phyloP scores from a whole-genome alignment of 129 eudicot species.

The Escallonia herrerae region DNA sequence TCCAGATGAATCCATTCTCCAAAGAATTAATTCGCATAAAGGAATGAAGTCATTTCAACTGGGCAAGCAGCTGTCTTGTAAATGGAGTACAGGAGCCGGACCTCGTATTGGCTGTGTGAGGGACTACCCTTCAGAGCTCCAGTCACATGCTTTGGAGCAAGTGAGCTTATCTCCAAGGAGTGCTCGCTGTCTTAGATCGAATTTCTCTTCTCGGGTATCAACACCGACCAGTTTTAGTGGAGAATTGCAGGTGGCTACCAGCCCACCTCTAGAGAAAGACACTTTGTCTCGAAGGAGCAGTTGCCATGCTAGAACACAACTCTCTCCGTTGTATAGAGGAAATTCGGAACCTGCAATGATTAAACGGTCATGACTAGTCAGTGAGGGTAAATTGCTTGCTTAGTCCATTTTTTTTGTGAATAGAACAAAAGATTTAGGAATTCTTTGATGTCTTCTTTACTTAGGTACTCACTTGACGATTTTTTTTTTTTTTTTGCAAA shows the following conservation, averaged over 20 bases:
- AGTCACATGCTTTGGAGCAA: constrained; percentile 77
- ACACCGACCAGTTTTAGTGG: constrained; percentile 21
- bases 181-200: constrained; percentile 15
- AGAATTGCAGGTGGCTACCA: constrained; percentile 1
- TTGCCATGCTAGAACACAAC: constrained; percentile 30
- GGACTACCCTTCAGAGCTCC: constrained; percentile 83
- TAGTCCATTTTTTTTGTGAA: constrained; percentile 33
- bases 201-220: constrained; percentile 25
- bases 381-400: constrained; percentile 13
- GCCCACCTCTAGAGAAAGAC: constrained; percentile 10
- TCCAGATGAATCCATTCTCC: constrained; percentile 47
- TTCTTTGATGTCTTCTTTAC: constrained; percentile 8
- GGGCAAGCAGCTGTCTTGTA: constrained; percentile 77
- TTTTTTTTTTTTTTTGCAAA: constrained; percentile 2
- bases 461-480: constrained; percentile 24
- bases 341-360: not conserved
- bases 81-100: constrained; percentile 99
- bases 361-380: not conserved
- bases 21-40: constrained; percentile 73
- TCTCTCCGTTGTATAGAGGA: constrained; percentile 22
- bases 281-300: constrained; percentile 20
- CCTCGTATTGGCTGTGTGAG: constrained; percentile 87
- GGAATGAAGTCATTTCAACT: constrained; percentile 60
- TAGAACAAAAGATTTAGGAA: constrained; percentile 26
- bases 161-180: constrained; percentile 76